Conservation (phyloP, 2,329 filamentous ascomycete genomes). For the Ophiostoma angusticollis region DNA sequence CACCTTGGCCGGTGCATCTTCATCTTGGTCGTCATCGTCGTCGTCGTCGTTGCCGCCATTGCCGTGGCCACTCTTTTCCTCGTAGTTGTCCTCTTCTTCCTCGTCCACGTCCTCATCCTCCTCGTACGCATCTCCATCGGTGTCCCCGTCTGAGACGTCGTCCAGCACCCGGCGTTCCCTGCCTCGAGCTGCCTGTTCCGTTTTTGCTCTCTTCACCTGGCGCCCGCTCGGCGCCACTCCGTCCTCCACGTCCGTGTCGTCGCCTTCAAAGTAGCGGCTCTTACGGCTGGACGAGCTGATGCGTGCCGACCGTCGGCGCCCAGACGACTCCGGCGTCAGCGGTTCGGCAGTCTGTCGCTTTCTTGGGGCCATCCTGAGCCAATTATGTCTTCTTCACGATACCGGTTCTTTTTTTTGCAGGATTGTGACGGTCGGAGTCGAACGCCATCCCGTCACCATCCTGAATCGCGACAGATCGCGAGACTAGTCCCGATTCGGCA, state of each 20-base stretch:
- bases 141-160: constrained; percentile 14
- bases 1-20: constrained; percentile 23
- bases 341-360: constrained; percentile 28
- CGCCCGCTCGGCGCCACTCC: neutral
- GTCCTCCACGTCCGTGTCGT: constrained; percentile 16
- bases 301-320: constrained; percentile 35
- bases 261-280: constrained; percentile 39
- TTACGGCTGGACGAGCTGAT: constrained; percentile 30
- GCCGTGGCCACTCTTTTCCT: constrained; percentile 9
- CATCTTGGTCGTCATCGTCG: constrained; percentile 22
- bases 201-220: constrained; percentile 12
- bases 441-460: constrained; percentile 1
- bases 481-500: constrained; percentile 3
- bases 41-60: constrained; percentile 21
- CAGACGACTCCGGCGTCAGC: constrained; percentile 16
- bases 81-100: constrained; percentile 20
- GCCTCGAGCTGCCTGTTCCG: neutral
- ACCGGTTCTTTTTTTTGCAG: too few relatives aligned
- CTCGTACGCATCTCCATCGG: constrained; percentile 12
- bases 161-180: constrained; percentile 11
- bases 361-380: constrained; percentile 23
- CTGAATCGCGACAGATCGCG: constrained; percentile 2
- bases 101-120: constrained; percentile 16
- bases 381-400: neutral
- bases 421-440: too few relatives aligned